These are phyloP conservation scores for Artemisia tridentata DNA, from an alignment of 129 eudicot genomes.

Conservation along the genomic window DNA sequence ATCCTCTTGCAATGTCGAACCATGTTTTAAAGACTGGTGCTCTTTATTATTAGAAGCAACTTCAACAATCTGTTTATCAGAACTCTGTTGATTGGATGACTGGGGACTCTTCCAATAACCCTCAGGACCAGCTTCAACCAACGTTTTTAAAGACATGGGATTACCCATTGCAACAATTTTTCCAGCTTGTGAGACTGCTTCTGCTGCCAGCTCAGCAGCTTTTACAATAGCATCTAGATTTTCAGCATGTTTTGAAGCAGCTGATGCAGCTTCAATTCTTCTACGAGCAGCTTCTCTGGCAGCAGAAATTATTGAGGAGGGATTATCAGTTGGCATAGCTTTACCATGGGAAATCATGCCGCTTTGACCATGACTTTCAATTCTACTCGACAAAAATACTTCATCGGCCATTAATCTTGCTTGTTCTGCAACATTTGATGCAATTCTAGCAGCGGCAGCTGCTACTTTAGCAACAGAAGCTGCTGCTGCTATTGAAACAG, in stretches of 20 bases:
- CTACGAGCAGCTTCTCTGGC: conserved; percentile 85
- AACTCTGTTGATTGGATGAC: conserved; percentile 24
- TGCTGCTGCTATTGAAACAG: conserved; percentile 83
- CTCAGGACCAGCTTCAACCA: conserved; percentile 70
- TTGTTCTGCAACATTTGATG: conserved; percentile 70
- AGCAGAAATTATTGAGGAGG: conserved; percentile 53
- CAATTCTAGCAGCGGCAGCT: conserved; percentile 88
- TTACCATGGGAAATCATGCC: conserved; percentile 17
- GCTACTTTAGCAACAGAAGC: conserved; percentile 98
- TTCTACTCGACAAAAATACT: conserved; percentile 38
- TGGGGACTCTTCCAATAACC: conserved; percentile 58
- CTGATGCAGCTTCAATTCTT: conserved; percentile 90
- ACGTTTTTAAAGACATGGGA: conserved; percentile 49
- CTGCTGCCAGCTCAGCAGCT: conserved; percentile 96
- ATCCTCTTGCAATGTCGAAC: conserved; percentile 7
- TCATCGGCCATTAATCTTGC: conserved; percentile 92
- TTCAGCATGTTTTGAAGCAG: conserved; percentile 94
- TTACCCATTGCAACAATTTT: conserved; percentile 74
- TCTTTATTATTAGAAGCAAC: conserved; percentile 32
- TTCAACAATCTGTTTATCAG: conserved; percentile 21
- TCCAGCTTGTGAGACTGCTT: conserved; percentile 94
- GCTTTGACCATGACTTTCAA: conserved; percentile 18
- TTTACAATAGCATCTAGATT: conserved; percentile 81
- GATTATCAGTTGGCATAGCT: conserved; percentile 3
- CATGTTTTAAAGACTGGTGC: conserved; percentile 13